Evolutionary conservation across 2,329 filamentous ascomycete genomes (phyloP).

Genomic region (Fusarium camptoceras): DNA sequence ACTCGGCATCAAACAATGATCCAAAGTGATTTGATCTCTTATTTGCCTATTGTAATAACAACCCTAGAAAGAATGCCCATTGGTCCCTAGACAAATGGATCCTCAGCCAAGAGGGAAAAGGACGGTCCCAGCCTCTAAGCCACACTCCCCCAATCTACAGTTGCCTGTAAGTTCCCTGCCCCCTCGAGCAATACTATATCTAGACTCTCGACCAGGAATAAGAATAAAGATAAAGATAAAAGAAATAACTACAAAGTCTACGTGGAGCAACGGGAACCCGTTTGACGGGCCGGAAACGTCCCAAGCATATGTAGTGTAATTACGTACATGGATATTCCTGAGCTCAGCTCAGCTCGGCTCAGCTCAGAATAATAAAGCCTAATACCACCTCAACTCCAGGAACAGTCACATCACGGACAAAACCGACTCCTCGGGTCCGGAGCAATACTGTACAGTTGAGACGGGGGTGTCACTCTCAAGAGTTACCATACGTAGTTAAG

Average conservation of each 20-base stretch:
- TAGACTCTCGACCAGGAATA: conserved; percentile 12
- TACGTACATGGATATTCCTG: not conserved
- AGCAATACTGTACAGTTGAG: conserved; percentile 4
- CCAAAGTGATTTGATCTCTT: not conserved
- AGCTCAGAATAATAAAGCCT: conserved; percentile 2
- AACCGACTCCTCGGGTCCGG: conserved; percentile 47
- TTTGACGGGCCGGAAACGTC: not conserved
- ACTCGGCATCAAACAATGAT: conserved; percentile 18
- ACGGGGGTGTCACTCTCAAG: conserved; percentile 24
- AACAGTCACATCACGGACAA: conserved; percentile 21
- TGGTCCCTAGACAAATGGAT: conserved; percentile 8
- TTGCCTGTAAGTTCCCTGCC: not conserved
- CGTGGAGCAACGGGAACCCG: not conserved
- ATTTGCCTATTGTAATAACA: not conserved
- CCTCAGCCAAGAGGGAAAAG: not conserved
- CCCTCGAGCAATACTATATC: conserved; percentile 1
- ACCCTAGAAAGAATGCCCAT: not conserved
- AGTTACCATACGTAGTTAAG: conserved; percentile 15
- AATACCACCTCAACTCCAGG: conserved; percentile 16
- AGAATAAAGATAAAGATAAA: no score
- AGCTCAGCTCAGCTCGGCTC: not conserved
- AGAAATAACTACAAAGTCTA: not conserved
- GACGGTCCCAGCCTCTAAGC: conserved; percentile 11
- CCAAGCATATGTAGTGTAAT: not conserved
- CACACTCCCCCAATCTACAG: conserved; percentile 1